Percentiles rank a stretch among this genome's conserved stretches.
Conservation (phyloP, 139 green algal genomes). For the Coelastrella sp. region DNA sequence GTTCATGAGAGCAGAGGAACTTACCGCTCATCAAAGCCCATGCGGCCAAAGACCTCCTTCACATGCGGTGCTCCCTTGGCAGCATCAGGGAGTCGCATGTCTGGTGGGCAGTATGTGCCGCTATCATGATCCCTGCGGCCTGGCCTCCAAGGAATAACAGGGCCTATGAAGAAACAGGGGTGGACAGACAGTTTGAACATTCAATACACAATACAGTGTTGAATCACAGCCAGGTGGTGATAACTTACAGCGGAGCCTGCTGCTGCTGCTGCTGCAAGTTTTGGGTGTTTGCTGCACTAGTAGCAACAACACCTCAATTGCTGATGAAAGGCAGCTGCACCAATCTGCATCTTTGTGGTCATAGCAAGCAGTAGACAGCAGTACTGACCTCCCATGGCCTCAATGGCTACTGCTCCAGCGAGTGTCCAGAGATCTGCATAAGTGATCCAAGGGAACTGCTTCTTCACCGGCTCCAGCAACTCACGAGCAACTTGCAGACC, state of each 20-base stretch:
- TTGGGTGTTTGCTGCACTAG: too few species aligned
- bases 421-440: slow-evolving; percentile 92
- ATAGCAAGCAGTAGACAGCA: too few species aligned
- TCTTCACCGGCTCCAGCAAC: slow-evolving; percentile 91
- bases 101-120: slow-evolving; percentile 64
- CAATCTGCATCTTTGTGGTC: too few species aligned
- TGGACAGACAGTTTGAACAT: too few species aligned
- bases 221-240: too few species aligned
- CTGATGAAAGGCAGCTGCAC: not conserved
- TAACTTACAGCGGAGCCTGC: too few species aligned
- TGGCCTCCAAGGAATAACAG: slow-evolving; percentile 78
- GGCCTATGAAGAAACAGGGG: too few species aligned
- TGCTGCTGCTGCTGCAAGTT: too few species aligned
- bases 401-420: slow-evolving; percentile 80
- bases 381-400: slow-evolving; percentile 67
- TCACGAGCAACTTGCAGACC: slow-evolving; percentile 78
- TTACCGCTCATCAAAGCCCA: slow-evolving; percentile 79
- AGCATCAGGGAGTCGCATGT: slow-evolving; percentile 88
- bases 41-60: slow-evolving; percentile 90
- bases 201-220: too few species aligned
- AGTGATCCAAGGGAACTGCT: slow-evolving; percentile 72
- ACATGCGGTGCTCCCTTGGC: slow-evolving; percentile 77
- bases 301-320: not conserved
- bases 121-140: slow-evolving; percentile 75
- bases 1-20: not conserved